These are phyloP conservation scores for Amyloporia xantha DNA, from an alignment of 768 basidiomycete species.

Conservation along the genomic window DNA sequence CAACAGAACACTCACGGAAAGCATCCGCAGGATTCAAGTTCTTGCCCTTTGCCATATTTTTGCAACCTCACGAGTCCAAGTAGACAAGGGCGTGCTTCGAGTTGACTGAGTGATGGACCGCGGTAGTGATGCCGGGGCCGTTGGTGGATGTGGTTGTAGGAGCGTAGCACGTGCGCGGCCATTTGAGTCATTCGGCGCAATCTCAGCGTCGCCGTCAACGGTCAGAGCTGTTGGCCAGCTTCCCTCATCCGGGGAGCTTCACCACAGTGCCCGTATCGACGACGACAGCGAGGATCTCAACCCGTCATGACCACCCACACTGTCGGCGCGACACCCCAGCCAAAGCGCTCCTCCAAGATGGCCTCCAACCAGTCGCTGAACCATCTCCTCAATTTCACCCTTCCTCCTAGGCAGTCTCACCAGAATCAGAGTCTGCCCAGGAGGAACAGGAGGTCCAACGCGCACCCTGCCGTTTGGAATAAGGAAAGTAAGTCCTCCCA, in stretches of 20 bases:
- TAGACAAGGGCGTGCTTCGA: background rate
- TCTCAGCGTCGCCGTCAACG: conserved; percentile 8
- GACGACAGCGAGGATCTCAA: conserved; percentile 20
- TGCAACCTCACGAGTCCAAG: background rate
- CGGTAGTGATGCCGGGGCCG: no score
- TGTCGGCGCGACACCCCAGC: conserved; percentile 13
- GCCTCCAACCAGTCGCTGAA: conserved; percentile 61
- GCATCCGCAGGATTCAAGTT: conserved; percentile 92
- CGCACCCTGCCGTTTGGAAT: conserved; percentile 68
- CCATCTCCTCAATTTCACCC: conserved; percentile 89
- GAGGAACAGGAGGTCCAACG: conserved; percentile 66
- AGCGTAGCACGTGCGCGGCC: conserved; percentile 22
- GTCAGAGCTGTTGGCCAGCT: conserved; percentile 24
- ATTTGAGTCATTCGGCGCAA: conserved; percentile 21
- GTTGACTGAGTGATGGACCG: no score
- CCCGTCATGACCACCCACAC: conserved; percentile 19
- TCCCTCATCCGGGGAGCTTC: conserved; percentile 44
- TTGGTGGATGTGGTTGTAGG: conserved; percentile 4
- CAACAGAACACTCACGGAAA: conserved; percentile 70
- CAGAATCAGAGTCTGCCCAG: conserved; percentile 53
- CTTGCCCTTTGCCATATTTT: conserved; percentile 79
- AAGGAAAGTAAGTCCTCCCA: conserved; percentile 76
- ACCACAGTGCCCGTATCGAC: conserved; percentile 2
- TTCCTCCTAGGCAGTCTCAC: conserved; percentile 79
- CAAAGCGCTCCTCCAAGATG: conserved; percentile 64